phyloP scores from a whole-genome alignment of 768 basidiomycete species.

The Tricholoma furcatifolium region DNA sequence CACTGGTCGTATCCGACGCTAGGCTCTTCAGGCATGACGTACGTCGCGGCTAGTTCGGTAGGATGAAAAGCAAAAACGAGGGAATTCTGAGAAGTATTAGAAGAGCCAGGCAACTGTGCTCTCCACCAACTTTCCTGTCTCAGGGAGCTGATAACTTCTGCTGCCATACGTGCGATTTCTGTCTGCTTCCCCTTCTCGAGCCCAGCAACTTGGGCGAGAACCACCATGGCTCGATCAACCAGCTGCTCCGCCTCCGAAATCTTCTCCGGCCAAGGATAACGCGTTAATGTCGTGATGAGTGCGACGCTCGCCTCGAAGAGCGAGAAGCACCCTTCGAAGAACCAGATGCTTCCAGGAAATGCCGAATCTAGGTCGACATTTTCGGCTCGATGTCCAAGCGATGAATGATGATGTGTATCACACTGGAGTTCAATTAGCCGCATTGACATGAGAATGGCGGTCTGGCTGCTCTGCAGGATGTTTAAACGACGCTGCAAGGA shows the following conservation, averaged over 20 bases:
- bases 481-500: slow-evolving; percentile 22
- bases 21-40: not conserved
- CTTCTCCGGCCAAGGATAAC: slow-evolving; percentile 37
- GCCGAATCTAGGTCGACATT: slow-evolving; percentile 18
- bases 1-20: slow-evolving; percentile 7
- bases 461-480: slow-evolving; percentile 32
- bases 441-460: slow-evolving; percentile 37
- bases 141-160: slow-evolving; percentile 35
- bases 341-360: slow-evolving; percentile 36
- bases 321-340: slow-evolving; percentile 42
- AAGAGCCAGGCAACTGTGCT: slow-evolving; percentile 7
- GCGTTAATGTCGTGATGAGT: slow-evolving; percentile 40
- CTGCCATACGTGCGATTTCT: slow-evolving; percentile 37
- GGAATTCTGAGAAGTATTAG: not conserved
- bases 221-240: slow-evolving; percentile 35
- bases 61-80: not conserved
- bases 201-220: slow-evolving; percentile 32
- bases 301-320: slow-evolving; percentile 48
- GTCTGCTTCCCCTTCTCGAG: slow-evolving; percentile 35
- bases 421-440: slow-evolving; percentile 44
- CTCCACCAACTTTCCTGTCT: slow-evolving; percentile 26
- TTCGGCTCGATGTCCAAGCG: slow-evolving; percentile 19
- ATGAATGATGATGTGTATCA: slow-evolving; percentile 32
- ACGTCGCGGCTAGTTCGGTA: not conserved
- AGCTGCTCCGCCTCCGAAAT: slow-evolving; percentile 34